Conservation (phyloP, 192 early-diverging fungal genomes). For the Coemansia sp. region DNA sequence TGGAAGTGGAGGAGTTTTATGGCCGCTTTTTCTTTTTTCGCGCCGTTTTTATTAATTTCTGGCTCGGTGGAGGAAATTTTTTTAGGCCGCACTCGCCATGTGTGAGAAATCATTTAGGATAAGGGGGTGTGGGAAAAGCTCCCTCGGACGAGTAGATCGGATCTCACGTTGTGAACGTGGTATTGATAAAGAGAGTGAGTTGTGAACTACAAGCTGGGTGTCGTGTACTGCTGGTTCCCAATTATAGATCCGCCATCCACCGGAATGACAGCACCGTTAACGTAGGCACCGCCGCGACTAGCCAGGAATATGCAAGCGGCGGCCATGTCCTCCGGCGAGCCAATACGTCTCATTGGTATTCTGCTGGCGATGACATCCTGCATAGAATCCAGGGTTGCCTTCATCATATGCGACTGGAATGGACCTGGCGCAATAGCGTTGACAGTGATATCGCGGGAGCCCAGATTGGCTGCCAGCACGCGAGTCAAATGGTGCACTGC, state of each 20-base stretch:
- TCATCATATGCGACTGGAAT: slow-evolving; percentile 80
- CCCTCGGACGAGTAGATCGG: background rate
- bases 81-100: background rate
- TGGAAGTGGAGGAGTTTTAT: too few relatives aligned
- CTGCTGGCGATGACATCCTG: slow-evolving; percentile 54
- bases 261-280: slow-evolving; percentile 78
- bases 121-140: background rate
- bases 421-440: slow-evolving; percentile 73
- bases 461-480: slow-evolving; percentile 65
- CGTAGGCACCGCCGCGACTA: slow-evolving; percentile 71
- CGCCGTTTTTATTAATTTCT: background rate
- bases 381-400: slow-evolving; percentile 56
- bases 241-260: slow-evolving; percentile 75
- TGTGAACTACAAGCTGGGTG: slow-evolving; percentile 12
- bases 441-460: slow-evolving; percentile 57
- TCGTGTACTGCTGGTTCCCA: slow-evolving; percentile 22
- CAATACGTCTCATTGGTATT: slow-evolving; percentile 76
- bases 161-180: background rate
- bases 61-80: background rate
- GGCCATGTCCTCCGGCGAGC: slow-evolving; percentile 80
- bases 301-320: slow-evolving; percentile 79
- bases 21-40: too few relatives aligned
- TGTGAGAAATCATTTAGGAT: background rate
- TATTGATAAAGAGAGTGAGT: background rate
- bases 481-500: slow-evolving; percentile 73